Conservation (phyloP, 345 rosid species). For the Citrus mangshanensis region DNA sequence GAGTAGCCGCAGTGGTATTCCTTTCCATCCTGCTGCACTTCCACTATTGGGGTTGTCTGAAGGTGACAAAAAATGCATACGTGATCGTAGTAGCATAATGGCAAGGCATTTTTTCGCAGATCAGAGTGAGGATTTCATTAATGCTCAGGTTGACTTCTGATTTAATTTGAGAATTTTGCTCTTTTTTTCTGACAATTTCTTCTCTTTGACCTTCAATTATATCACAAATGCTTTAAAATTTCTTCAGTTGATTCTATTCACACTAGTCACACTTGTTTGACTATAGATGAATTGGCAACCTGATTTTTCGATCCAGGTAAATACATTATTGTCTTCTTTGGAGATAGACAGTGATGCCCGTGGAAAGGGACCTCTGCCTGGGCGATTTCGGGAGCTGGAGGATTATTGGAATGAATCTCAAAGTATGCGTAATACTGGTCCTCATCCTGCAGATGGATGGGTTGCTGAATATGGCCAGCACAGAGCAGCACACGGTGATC, state of each 20-base stretch:
- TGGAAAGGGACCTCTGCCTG: slow-evolving; percentile 69
- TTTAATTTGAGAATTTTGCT: neutral
- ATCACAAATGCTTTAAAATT: neutral
- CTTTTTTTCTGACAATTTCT: neutral
- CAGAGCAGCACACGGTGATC: slow-evolving; percentile 48
- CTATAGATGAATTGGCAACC: slow-evolving; percentile 1
- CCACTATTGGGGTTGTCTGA: slow-evolving; percentile 84
- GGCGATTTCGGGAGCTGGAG: slow-evolving; percentile 83
- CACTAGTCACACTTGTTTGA: neutral
- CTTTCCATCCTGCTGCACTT: slow-evolving; percentile 80
- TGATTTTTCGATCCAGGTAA: slow-evolving; percentile 50
- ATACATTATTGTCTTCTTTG: slow-evolving; percentile 79
- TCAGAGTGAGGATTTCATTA: slow-evolving; percentile 84
- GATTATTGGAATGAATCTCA: slow-evolving; percentile 98
- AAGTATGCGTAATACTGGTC: slow-evolving; percentile 52
- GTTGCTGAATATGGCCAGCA: slow-evolving; percentile 66
- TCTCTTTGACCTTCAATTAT: neutral
- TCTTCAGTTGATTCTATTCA: neutral
- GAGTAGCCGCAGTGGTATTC: slow-evolving; percentile 78
- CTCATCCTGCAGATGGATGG: slow-evolving; percentile 78
- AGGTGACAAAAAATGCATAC: slow-evolving; percentile 95
- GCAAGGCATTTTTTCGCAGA: slow-evolving; percentile 93
- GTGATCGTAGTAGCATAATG: slow-evolving; percentile 99
- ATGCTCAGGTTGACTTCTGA: slow-evolving; percentile 63
- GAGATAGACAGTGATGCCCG: slow-evolving; percentile 75